A percentile compares a stretch with the other conserved stretches of the same genome.
These are phyloP conservation scores for Cymbidium sinense DNA, from an alignment of 106 monocot genomes.

Conservation along the genomic window DNA sequence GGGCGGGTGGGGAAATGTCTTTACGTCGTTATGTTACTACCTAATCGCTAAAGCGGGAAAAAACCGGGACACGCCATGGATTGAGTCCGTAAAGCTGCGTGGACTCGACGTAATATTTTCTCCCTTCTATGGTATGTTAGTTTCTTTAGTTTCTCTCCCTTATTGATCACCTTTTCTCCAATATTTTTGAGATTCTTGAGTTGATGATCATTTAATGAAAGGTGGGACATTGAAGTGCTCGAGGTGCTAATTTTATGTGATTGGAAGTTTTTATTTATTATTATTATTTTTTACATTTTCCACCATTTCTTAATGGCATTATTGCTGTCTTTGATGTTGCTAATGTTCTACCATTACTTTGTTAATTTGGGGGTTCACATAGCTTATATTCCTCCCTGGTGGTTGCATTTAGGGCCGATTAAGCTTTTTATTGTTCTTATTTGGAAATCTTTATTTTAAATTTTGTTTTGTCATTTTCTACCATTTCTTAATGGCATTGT, in stretches of 20 bases:
- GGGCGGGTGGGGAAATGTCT: no score
- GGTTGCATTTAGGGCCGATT: neutral
- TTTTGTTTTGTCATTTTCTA: neutral
- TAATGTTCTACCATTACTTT: no score
- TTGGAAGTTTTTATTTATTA: slow-evolving; percentile 2
- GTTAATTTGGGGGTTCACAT: neutral
- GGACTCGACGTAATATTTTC: no score
- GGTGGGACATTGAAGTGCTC: neutral
- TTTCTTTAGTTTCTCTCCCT: slow-evolving; percentile 1
- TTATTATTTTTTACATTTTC: no score
- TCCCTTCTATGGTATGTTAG: no score
- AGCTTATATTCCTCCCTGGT: neutral
- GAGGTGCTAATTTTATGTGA: slow-evolving; percentile 6
- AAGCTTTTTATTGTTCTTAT: neutral
- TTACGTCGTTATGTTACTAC: no score
- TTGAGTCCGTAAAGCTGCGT: no score
- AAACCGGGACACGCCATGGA: no score
- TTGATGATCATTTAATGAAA: neutral
- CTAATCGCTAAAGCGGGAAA: no score
- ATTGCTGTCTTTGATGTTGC: no score
- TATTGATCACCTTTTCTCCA: neutral
- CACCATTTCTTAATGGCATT: no score
- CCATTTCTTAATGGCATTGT: neutral
- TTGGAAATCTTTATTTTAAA: neutral
- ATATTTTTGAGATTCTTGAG: neutral